Conservation (phyloP, 2,329 filamentous ascomycete genomes). For the Keithomyces neogunnii region DNA sequence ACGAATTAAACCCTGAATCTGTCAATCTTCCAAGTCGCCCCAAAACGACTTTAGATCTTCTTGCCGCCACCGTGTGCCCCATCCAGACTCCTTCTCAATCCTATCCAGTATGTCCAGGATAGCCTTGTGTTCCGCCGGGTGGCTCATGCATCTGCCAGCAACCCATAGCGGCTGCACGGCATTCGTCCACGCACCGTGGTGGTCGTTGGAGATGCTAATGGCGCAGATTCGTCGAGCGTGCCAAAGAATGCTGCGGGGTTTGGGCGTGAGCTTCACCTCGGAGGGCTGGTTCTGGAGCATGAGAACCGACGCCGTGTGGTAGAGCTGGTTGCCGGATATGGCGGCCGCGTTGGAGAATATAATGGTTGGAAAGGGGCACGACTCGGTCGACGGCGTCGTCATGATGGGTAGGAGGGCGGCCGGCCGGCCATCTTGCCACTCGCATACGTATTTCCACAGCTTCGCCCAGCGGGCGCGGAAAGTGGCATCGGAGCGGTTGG, state of each 20-base stretch:
- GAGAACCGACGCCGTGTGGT: constrained; percentile 43
- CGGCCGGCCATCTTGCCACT: constrained; percentile 29
- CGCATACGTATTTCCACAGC: constrained; percentile 29
- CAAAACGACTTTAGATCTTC: constrained; percentile 44
- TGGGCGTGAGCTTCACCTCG: constrained; percentile 28
- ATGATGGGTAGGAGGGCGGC: constrained; percentile 27
- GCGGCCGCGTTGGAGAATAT: constrained; percentile 42
- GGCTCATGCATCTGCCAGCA: constrained; percentile 42
- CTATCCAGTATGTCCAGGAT: constrained; percentile 37
- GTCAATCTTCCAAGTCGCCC: constrained; percentile 28
- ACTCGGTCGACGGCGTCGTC: constrained; percentile 28
- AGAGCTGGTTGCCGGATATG: constrained; percentile 45
- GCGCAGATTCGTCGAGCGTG: constrained; percentile 44
- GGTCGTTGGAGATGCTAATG: constrained; percentile 42
- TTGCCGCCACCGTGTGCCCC: constrained; percentile 43
- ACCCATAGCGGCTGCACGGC: constrained; percentile 46
- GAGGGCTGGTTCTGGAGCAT: constrained; percentile 38
- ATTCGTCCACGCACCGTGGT: constrained; percentile 46
- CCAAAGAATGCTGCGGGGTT: constrained; percentile 35
- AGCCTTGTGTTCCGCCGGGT: constrained; percentile 30
- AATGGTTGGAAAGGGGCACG: constrained; percentile 39
- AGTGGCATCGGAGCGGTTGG: constrained; percentile 14
- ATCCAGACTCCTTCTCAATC: constrained; percentile 44
- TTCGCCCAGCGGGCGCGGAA: constrained; percentile 25
- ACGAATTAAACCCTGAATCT: not conserved